Evolutionary conservation across 352 stramenopile species (phyloP), one percentile per base, ranked within the genome.

Genomic region (Elongisporangium anandrum): DNA sequence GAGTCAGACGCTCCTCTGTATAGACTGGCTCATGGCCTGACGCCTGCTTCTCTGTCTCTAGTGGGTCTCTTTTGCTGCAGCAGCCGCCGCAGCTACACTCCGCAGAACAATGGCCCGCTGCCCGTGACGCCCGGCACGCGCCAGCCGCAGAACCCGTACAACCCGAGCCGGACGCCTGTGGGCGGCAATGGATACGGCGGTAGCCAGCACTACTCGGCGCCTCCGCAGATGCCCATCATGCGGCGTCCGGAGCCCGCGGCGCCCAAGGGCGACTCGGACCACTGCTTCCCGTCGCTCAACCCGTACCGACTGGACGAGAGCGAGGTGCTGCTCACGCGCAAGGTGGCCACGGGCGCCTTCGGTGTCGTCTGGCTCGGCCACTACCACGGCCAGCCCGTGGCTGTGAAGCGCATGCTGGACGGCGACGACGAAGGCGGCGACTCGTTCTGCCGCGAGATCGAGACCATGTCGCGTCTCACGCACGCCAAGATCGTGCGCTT

Each of bases 401-500:
- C 85, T 0, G 84, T 95, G 15, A 95, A 95, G 75, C 79, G 82
- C 63, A 94, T 95, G 82, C 88, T 94, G 54, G 84, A 92, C 61
- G 78, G 78, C 41, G 80, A 89, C 34, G 82, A 93, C 50, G 79
- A 92, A 60, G 57, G 24, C 38, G 72, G 77, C 20, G 58, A 85
- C n/a, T 80, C 74, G 19, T 95, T 95, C 59, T 82, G 77, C 21
- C 75, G 81, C 24, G 86, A 94, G 68, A 93, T 94, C 70, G 60
- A 86, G 64, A 91, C 79, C 55, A 95, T 95, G 86, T 87, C 82
- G 45, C 77, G 77, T 15, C 72, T 95, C 34, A 73, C 71, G 56
- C 80, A 94, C 70, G 79, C 84, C 50, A 92, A 92, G 65, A 88
- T 95, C 49, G 84, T 95, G 59, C 77, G 79, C 60, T 95, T 95